These are phyloP conservation scores for Eutrema yunnanense DNA, from an alignment of 345 rosid species.

Conservation along the genomic window DNA sequence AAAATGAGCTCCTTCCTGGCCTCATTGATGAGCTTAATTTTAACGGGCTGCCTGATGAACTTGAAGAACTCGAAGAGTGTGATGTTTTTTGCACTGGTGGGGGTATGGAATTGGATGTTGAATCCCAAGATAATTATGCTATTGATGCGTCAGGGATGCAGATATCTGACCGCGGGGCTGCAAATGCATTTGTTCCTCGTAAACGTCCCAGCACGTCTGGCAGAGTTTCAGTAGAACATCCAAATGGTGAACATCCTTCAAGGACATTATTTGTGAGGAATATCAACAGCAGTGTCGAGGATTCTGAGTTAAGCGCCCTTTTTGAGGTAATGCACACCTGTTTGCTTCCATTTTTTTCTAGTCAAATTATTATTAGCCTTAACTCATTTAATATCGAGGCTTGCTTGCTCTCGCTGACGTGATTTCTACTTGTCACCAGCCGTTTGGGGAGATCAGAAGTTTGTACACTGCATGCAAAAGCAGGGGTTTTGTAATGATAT, in stretches of 20 bases:
- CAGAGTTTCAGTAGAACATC: conserved; percentile 83
- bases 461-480: conserved; percentile 94
- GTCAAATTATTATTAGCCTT: neutral
- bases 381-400: neutral
- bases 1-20: conserved; percentile 85
- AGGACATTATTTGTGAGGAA: conserved; percentile 91
- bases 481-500: conserved; percentile 95
- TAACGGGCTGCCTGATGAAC: conserved; percentile 47
- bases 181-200: conserved; percentile 39
- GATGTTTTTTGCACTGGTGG: conserved; percentile 85
- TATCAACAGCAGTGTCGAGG: conserved; percentile 92
- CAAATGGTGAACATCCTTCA: conserved; percentile 96
- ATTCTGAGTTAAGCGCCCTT: conserved; percentile 72
- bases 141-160: conserved; percentile 43
- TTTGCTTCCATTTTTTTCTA: neutral
- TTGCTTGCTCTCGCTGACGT: conserved; percentile 2
- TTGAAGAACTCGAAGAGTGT: conserved; percentile 78
- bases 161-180: conserved; percentile 45
- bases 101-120: conserved; percentile 80
- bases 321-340: conserved; percentile 60
- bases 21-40: conserved; percentile 72
- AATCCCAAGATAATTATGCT: conserved; percentile 46
- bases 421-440: conserved; percentile 41
- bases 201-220: conserved; percentile 56
- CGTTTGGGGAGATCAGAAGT: conserved; percentile 89